Evolutionary conservation across 441 rosid species (phyloP), one percentile per base, ranked within the genome.

Genomic region (Populus hybrid): DNA sequence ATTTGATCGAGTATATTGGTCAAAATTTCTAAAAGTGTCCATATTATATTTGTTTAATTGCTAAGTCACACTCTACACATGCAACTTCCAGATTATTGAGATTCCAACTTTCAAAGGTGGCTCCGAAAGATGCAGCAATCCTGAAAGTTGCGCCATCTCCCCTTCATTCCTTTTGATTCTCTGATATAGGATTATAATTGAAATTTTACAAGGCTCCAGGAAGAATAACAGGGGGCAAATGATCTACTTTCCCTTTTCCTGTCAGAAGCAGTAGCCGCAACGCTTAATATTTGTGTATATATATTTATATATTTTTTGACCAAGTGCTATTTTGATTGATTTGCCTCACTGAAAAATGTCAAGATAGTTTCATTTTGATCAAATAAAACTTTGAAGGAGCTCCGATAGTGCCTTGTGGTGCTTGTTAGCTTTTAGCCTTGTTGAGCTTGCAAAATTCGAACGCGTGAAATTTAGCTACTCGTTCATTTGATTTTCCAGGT

Each of bases 211-310:
- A 76, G 67, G 81, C 73, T 81, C 83, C 77, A 5, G 53, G 66
- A 74, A 73, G 77, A 80, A 78, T 79, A 77, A 77, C 46, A 26
- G 68, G 85, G 80, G 77, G 81, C 78, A 76, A 72, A 81, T 71
- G 75, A 74, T 79, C 35, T 18, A 12, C 32, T 67, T 69, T 59
- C 79, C 36, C 36, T 0, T 77, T 70, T 67, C 61, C 50, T 42
- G 1, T 42, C 16, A 70, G 69, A 77, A 72, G 79, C 36, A 69
- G 34, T 34, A 34, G 36, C 36, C 6, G 36, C 67, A 69, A 76
- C 57, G 53, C 61, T 34, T 53, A 10, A 77, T 69, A 67, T 75
- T 68, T 80, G 40, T 28, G 1, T 64, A 6, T 74, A 6, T 34
- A 6, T 50, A 6, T 30, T 30, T 50, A 16, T 50, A 42, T 42